These are phyloP conservation scores for Psidium guajava DNA, from an alignment of 345 rosid genomes.

Conservation along the genomic window DNA sequence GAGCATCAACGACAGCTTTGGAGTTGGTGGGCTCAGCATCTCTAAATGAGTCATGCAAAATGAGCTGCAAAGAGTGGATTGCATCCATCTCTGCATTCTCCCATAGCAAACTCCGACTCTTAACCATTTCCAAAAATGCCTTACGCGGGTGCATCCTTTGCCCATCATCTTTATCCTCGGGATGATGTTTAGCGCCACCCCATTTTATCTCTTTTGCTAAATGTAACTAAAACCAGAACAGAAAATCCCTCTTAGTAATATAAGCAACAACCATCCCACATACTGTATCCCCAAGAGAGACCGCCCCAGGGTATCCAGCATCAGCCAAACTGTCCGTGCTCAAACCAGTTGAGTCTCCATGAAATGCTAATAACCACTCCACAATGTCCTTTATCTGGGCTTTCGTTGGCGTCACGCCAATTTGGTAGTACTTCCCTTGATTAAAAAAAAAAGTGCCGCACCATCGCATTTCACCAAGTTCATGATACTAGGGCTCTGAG, in stretches of 20 bases:
- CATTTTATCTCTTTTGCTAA: slow-evolving; percentile 94
- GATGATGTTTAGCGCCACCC: slow-evolving; percentile 99
- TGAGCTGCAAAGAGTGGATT: slow-evolving; percentile 95
- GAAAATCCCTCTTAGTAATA: slow-evolving; percentile 69
- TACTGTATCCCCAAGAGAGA: slow-evolving; percentile 84
- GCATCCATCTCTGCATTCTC: slow-evolving; percentile 99
- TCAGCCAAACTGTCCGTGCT: slow-evolving; percentile 93
- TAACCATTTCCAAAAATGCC: slow-evolving; percentile 96
- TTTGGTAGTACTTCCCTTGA: slow-evolving; percentile 57
- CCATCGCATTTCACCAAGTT: slow-evolving; percentile 95
- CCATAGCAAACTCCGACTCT: slow-evolving; percentile 90
- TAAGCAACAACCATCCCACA: slow-evolving; percentile 99
- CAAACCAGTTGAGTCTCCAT: slow-evolving; percentile 89
- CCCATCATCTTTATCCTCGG: slow-evolving; percentile 91
- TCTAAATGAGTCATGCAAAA: slow-evolving; percentile 78
- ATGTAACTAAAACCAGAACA: slow-evolving; percentile 97
- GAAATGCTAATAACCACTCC: slow-evolving; percentile 78
- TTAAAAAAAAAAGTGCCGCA: slow-evolving; percentile 86
- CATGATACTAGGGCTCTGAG: slow-evolving; percentile 96
- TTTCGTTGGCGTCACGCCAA: slow-evolving; percentile 84
- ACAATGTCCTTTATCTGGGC: slow-evolving; percentile 74
- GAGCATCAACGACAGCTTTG: slow-evolving; percentile 45
- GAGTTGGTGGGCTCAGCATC: slow-evolving; percentile 69
- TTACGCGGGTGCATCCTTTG: slow-evolving; percentile 95
- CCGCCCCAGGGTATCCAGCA: slow-evolving; percentile 83